Conservation (phyloP, 345 rosid species). For the Gossypium rotundifolium region DNA sequence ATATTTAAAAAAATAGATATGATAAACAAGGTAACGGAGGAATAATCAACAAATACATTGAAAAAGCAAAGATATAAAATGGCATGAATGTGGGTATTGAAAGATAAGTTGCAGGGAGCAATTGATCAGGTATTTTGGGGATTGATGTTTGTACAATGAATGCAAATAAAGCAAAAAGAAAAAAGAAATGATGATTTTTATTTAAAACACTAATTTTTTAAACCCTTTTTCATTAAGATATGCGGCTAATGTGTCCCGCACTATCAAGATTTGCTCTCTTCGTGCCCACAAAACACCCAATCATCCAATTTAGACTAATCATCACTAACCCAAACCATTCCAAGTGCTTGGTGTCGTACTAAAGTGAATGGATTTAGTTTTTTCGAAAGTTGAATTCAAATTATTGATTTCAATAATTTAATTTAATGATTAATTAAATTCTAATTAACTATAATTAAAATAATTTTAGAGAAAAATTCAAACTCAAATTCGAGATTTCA, state of each 20-base stretch:
- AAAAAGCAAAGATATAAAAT: too few species aligned
- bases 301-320: background rate
- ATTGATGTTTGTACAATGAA: constrained; percentile 15
- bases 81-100: too few species aligned
- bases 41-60: too few species aligned
- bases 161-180: background rate
- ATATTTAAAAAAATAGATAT: too few species aligned
- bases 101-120: background rate
- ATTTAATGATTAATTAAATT: too few species aligned
- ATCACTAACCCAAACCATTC: background rate
- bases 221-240: background rate
- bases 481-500: too few species aligned
- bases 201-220: background rate
- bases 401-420: too few species aligned
- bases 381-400: too few species aligned
- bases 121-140: constrained; percentile 2
- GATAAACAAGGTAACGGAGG: too few species aligned
- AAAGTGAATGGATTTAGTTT: background rate
- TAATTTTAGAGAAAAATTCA: too few species aligned
- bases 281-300: constrained; percentile 10
- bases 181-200: background rate
- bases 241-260: constrained; percentile 23
- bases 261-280: constrained; percentile 13
- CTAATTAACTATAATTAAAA: too few species aligned
- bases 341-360: background rate